Percentiles rank a stretch among this genome's conserved stretches.
phyloP scores from a whole-genome alignment of 768 basidiomycete genomes.

The Lactarius sanguifluus region DNA sequence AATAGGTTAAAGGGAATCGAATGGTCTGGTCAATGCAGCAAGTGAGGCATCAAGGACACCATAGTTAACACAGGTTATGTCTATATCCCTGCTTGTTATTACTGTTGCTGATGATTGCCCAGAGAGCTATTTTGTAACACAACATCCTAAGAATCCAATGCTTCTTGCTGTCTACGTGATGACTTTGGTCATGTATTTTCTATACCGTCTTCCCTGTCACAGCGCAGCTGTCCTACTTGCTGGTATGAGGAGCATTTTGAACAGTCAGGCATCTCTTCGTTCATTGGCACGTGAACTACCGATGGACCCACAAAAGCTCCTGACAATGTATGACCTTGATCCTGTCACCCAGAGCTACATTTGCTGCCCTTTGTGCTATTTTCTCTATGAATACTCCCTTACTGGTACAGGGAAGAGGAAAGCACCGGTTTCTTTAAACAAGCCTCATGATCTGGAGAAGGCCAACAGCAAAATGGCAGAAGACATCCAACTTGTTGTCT shows the following conservation, averaged over 20 bases:
- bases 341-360: constrained; percentile 5
- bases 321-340: not conserved
- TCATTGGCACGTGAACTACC: too few relatives aligned
- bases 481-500: not conserved
- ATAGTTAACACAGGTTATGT: too few relatives aligned
- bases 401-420: too few relatives aligned
- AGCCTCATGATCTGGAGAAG: too few relatives aligned
- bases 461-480: not conserved
- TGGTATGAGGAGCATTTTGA: too few relatives aligned
- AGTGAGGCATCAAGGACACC: not conserved
- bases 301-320: too few relatives aligned
- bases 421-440: too few relatives aligned
- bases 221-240: too few relatives aligned
- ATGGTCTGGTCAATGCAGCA: constrained; percentile 7
- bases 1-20: not conserved
- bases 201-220: constrained; percentile 4
- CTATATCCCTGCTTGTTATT: accelerated
- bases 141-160: not conserved
- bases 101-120: too few relatives aligned
- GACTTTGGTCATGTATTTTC: constrained; percentile 1
- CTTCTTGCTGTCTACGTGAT: constrained; percentile 1
- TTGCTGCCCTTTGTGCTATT: constrained; percentile 13
- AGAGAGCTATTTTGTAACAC: too few relatives aligned
- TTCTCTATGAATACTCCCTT: too few relatives aligned
- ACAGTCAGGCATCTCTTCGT: too few relatives aligned